Evolutionary conservation across 345 rosid genomes (phyloP).

Genomic region (Citrus medica): DNA sequence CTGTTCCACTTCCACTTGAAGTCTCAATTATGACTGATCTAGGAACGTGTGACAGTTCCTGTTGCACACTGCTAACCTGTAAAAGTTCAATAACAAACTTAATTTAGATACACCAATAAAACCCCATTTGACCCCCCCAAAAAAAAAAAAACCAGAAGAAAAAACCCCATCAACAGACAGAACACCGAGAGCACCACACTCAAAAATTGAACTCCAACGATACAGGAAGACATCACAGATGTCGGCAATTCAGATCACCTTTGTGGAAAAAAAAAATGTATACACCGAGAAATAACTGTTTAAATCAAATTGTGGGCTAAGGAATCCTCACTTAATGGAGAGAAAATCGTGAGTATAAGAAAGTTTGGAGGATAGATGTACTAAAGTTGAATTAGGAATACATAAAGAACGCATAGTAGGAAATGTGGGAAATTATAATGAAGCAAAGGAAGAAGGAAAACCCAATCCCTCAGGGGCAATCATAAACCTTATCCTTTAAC

Average conservation of each 20-base stretch:
- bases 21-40: conserved; percentile 73
- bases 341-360: neutral
- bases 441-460: neutral
- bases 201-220: neutral
- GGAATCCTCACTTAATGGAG: neutral
- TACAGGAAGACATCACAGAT: neutral
- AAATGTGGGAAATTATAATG: neutral
- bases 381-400: neutral
- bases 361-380: neutral
- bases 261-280: neutral
- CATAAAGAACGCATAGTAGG: neutral
- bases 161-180: neutral
- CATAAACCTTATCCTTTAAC: neutral
- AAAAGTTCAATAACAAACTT: conserved; percentile 12
- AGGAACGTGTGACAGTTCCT: conserved; percentile 61
- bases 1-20: conserved; percentile 46
- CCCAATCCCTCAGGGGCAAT: neutral
- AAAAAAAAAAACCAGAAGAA: neutral
- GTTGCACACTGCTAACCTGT: conserved; percentile 71
- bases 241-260: neutral
- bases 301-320: neutral
- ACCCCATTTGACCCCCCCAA: neutral
- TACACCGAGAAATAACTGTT: neutral
- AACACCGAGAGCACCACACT: neutral
- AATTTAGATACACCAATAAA: conserved; percentile 7